Conservation (phyloP, 345 rosid genomes). For the Nasturtium officinale region DNA sequence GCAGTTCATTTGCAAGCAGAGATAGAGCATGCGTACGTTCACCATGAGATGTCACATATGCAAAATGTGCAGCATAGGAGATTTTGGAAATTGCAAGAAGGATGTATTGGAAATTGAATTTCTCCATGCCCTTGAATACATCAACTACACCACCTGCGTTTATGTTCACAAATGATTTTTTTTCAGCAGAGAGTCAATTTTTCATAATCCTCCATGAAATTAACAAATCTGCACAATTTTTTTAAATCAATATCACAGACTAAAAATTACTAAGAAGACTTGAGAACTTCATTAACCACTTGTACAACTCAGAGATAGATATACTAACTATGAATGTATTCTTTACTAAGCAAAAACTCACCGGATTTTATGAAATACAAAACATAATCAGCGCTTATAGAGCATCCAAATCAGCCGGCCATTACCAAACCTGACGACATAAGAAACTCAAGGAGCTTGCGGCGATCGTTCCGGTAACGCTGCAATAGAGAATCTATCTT, state of each 20-base stretch:
- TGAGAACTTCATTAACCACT: neutral
- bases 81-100: no score
- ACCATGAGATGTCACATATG: conserved; percentile 59
- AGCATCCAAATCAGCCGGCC: conserved; percentile 62
- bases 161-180: conserved; percentile 15
- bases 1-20: conserved; percentile 79
- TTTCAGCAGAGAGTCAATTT: conserved; percentile 17
- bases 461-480: conserved; percentile 87
- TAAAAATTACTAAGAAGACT: neutral
- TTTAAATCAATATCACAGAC: neutral
- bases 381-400: conserved; percentile 76
- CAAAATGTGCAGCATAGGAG: conserved; percentile 63
- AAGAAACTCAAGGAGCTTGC: conserved; percentile 77
- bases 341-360: conserved; percentile 6
- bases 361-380: conserved; percentile 74
- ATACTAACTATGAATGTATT: neutral
- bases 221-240: no score
- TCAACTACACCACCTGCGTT: conserved; percentile 77
- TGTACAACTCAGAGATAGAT: neutral
- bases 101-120: no score
- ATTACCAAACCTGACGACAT: conserved; percentile 61
- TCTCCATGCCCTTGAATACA: conserved; percentile 59
- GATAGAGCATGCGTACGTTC: conserved; percentile 71
- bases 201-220: neutral
- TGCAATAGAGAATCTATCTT: conserved; percentile 49